These are phyloP conservation scores for Hyaloscypha finlandica DNA, from an alignment of 495 filamentous ascomycete species.

Conservation along the genomic window DNA sequence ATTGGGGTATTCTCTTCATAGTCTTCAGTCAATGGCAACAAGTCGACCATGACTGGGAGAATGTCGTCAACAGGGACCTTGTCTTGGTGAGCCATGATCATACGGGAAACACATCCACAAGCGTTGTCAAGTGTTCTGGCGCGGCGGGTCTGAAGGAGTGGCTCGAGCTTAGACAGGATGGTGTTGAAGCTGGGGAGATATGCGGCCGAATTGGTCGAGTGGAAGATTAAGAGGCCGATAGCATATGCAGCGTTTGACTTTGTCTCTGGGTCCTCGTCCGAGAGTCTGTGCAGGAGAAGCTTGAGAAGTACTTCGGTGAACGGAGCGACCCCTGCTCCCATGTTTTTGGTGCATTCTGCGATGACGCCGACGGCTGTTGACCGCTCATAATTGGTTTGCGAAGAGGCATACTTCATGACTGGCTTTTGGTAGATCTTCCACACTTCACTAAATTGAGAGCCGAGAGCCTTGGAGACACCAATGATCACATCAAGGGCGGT, in stretches of 20 bases:
- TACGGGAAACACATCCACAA: constrained; percentile 85
- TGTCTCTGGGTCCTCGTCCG: constrained; percentile 87
- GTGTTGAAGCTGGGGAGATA: constrained; percentile 71
- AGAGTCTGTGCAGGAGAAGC: constrained; percentile 81
- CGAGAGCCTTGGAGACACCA: constrained; percentile 79
- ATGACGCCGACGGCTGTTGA: constrained; percentile 87
- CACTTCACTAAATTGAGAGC: constrained; percentile 75
- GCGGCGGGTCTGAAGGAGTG: constrained; percentile 71
- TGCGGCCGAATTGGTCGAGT: constrained; percentile 70
- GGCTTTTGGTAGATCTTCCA: constrained; percentile 95
- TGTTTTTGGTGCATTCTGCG: constrained; percentile 86
- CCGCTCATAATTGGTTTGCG: constrained; percentile 81
- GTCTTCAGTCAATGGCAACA: constrained; percentile 90
- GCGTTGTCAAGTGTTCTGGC: constrained; percentile 89
- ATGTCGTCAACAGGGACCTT: constrained; percentile 78
- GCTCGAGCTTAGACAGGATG: constrained; percentile 82
- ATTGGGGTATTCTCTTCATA: constrained; percentile 95
- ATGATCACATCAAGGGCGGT: constrained; percentile 88
- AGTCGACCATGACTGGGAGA: constrained; percentile 73
- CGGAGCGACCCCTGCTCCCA: constrained; percentile 75
- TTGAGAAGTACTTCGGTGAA: constrained; percentile 76
- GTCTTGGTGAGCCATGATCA: constrained; percentile 83
- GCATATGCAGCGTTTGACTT: constrained; percentile 95
- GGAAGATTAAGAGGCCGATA: constrained; percentile 76
- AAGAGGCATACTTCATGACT: constrained; percentile 82